Evolutionary conservation across 2,329 filamentous ascomycete species (phyloP).

Genomic region (Penicillium expansum): DNA sequence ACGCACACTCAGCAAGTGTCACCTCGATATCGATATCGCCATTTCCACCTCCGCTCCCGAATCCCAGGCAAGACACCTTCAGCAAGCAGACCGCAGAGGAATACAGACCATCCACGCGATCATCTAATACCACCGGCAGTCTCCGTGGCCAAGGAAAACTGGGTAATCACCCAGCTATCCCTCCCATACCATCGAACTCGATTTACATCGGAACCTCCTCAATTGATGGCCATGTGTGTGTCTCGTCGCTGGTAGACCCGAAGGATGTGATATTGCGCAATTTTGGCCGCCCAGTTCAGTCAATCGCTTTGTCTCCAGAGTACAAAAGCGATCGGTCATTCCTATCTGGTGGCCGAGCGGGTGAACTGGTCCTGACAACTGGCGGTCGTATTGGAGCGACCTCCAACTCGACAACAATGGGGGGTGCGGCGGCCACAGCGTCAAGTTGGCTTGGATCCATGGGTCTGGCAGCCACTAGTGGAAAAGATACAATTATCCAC

Average conservation of each 20-base stretch:
- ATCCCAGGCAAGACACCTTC: conserved; percentile 38
- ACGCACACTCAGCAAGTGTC: conserved; percentile 87
- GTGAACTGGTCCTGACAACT: conserved; percentile 79
- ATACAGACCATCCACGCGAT: conserved; percentile 18
- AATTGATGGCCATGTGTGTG: conserved; percentile 91
- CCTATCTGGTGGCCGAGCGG: conserved; percentile 84
- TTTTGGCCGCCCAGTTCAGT: conserved; percentile 87
- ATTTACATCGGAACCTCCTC: conserved; percentile 93
- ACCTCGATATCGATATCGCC: conserved; percentile 89
- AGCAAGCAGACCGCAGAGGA: conserved; percentile 35
- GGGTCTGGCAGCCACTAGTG: conserved; percentile 72
- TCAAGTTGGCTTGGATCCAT: conserved; percentile 90
- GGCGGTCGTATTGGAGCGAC: conserved; percentile 77
- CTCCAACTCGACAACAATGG: conserved; percentile 80
- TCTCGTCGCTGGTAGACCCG: conserved; percentile 79
- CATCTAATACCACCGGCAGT: conserved; percentile 32
- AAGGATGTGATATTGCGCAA: conserved; percentile 91
- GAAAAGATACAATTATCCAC: conserved; percentile 83
- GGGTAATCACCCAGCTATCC: conserved; percentile 46
- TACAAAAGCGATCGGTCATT: conserved; percentile 88
- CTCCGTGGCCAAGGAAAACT: conserved; percentile 30
- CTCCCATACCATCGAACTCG: conserved; percentile 77
- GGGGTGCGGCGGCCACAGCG: conserved; percentile 68
- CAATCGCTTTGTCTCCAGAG: conserved; percentile 90
- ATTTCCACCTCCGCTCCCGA: conserved; percentile 62